These are phyloP conservation scores for Turnera subulata DNA, from an alignment of 345 rosid species.

Conservation along the genomic window DNA sequence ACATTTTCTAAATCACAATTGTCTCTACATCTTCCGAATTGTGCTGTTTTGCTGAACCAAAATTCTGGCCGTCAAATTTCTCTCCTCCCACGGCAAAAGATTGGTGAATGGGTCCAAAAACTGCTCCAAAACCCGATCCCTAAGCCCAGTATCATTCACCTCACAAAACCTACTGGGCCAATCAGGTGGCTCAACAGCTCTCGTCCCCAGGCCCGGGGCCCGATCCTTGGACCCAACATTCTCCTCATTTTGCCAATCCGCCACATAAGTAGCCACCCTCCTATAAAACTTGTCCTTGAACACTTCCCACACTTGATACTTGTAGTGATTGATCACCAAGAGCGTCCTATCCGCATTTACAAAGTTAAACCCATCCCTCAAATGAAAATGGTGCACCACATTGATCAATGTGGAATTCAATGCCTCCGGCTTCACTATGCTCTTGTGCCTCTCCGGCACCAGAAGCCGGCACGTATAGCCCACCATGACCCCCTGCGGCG, in stretches of 20 bases:
- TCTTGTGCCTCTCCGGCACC: conserved; percentile 79
- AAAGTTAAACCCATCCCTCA: conserved; percentile 39
- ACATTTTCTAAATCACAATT: too few species aligned
- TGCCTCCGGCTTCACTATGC: conserved; percentile 70
- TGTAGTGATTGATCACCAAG: conserved; percentile 77
- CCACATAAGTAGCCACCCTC: conserved; percentile 88
- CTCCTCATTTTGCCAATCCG: conserved; percentile 73
- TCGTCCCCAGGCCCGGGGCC: conserved; percentile 80
- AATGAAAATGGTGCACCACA: conserved; percentile 81
- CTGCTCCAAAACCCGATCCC: conserved; percentile 42
- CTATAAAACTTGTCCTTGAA: conserved; percentile 78
- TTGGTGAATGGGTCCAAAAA: conserved; percentile 32
- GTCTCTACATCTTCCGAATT: too few species aligned
- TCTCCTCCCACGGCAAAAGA: conserved; percentile 53
- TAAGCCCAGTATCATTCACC: conserved; percentile 61
- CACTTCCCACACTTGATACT: conserved; percentile 91
- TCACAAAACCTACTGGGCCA: conserved; percentile 80
- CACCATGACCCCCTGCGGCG: conserved; percentile 44
- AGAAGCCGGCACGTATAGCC: conserved; percentile 71
- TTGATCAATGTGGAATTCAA: conserved; percentile 68
- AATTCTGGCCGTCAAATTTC: too few species aligned
- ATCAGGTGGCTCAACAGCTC: conserved; percentile 67
- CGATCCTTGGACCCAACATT: conserved; percentile 82
- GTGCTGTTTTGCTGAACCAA: too few species aligned
- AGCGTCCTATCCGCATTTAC: conserved; percentile 39